Percentiles rank a stretch among this genome's conserved stretches.
Evolutionary conservation across 2,329 filamentous ascomycete genomes (phyloP).

Genomic region (Paracamarosporium sp.): DNA sequence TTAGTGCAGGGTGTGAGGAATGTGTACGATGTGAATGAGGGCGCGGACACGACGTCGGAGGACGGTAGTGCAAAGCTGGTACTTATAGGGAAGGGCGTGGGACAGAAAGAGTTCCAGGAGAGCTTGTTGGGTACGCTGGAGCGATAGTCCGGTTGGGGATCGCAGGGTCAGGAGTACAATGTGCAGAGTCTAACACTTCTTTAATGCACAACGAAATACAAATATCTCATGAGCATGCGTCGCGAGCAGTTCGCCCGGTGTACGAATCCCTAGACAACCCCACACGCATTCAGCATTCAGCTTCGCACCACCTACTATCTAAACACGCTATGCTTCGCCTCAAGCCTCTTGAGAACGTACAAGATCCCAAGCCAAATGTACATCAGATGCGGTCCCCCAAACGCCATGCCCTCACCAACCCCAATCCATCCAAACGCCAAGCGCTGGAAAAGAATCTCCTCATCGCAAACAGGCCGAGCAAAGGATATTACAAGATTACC

Average conservation of each 20-base stretch:
- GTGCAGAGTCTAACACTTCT: too few relatives aligned
- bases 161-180: background rate
- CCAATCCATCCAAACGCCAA: constrained; percentile 22
- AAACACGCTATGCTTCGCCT: background rate
- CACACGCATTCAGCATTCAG: too few relatives aligned
- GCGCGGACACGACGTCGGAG: background rate
- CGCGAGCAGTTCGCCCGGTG: too few relatives aligned
- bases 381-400: constrained; percentile 2
- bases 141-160: background rate
- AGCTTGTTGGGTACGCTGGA: constrained; percentile 16
- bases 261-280: too few relatives aligned
- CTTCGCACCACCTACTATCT: background rate
- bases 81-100: constrained; percentile 38
- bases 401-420: constrained; percentile 29
- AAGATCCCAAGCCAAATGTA: constrained; percentile 1
- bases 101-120: constrained; percentile 25
- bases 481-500: background rate
- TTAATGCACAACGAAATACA: too few relatives aligned
- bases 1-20: constrained; percentile 92
- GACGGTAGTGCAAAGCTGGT: constrained; percentile 35
- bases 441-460: constrained; percentile 30
- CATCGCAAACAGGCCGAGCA: constrained; percentile 6
- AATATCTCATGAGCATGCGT: too few relatives aligned
- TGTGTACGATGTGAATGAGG: constrained; percentile 87
- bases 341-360: background rate